Evolutionary conservation across 2,329 filamentous ascomycete species (phyloP).

Genomic region (Colletotrichum australisinense): DNA sequence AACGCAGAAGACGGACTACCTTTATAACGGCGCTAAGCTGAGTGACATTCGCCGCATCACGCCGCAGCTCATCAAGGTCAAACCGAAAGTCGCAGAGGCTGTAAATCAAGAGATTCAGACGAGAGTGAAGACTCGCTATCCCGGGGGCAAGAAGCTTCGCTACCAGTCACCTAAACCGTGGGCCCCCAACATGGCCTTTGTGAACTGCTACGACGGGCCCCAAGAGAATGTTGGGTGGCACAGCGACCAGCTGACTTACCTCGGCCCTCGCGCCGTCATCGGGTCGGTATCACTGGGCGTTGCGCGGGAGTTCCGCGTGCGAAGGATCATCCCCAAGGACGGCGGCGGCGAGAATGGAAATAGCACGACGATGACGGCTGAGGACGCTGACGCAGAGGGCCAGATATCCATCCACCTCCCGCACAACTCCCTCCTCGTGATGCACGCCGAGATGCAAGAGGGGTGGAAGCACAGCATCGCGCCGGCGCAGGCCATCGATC

Average conservation of each 20-base stretch:
- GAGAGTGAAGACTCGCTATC: conserved; percentile 77
- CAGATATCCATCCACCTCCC: conserved; percentile 94
- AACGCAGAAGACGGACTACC: conserved; percentile 81
- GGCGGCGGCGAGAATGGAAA: conserved; percentile 48
- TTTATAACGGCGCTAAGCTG: conserved; percentile 85
- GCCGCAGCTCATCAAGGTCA: conserved; percentile 78
- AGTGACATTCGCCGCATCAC: conserved; percentile 81
- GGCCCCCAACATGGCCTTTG: conserved; percentile 90
- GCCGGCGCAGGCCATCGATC: conserved; percentile 80
- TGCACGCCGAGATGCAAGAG: conserved; percentile 99
- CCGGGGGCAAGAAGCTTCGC: conserved; percentile 77
- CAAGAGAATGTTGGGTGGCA: conserved; percentile 91
- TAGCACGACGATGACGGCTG: conserved; percentile 42
- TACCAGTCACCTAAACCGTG: conserved; percentile 81
- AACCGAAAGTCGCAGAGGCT: conserved; percentile 74
- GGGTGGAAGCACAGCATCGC: conserved; percentile 93
- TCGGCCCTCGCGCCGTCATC: conserved; percentile 89
- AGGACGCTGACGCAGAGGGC: conserved; percentile 74
- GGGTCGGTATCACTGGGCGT: conserved; percentile 92
- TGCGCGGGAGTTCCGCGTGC: conserved; percentile 90
- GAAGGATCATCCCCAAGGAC: conserved; percentile 76
- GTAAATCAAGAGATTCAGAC: conserved; percentile 83
- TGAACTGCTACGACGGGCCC: conserved; percentile 91
- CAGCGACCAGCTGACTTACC: conserved; percentile 90
- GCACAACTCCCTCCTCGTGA: conserved; percentile 92